phyloP scores from a whole-genome alignment of 2,329 filamentous ascomycete species.

The Colletotrichum nymphaeae region DNA sequence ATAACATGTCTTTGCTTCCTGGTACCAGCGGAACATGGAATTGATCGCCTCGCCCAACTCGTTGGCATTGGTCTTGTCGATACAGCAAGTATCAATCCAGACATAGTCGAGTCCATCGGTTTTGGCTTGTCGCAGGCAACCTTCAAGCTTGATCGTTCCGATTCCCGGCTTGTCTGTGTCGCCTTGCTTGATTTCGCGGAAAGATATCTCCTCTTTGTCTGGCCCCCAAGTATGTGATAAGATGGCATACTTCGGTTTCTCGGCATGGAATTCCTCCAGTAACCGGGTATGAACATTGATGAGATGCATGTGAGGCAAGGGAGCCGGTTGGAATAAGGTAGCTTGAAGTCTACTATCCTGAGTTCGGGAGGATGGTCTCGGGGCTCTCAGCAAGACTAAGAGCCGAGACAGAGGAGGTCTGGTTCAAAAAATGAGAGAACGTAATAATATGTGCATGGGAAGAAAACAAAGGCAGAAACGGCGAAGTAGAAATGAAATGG shows the following conservation, averaged over 20 bases:
- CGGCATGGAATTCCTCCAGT: conserved; percentile 34
- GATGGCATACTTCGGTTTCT: conserved; percentile 40
- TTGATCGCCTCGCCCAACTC: conserved; percentile 39
- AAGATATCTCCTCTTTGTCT: conserved; percentile 37
- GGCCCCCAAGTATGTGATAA: conserved; percentile 42
- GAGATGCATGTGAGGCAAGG: conserved; percentile 32
- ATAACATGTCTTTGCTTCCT: conserved; percentile 32
- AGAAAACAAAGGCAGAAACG: too few species aligned
- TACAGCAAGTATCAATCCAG: conserved; percentile 32
- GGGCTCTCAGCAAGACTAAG: too few species aligned
- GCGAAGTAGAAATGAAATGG: too few species aligned
- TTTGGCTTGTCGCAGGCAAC: conserved; percentile 14
- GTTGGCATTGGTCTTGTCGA: conserved; percentile 39
- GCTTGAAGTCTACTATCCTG: too few species aligned
- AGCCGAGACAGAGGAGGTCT: too few species aligned
- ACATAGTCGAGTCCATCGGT: not conserved
- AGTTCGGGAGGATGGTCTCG: too few species aligned
- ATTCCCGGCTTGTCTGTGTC: not conserved
- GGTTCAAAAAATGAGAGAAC: too few species aligned
- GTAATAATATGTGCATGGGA: too few species aligned
- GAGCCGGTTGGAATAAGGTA: too few species aligned
- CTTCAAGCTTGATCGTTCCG: conserved; percentile 8
- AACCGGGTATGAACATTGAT: conserved; percentile 28
- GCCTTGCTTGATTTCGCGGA: conserved; percentile 33
- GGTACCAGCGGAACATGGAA: conserved; percentile 39